Evolutionary conservation across 164 flowering plant species (phyloP).

Genomic region (Magnolia changhungtana): DNA sequence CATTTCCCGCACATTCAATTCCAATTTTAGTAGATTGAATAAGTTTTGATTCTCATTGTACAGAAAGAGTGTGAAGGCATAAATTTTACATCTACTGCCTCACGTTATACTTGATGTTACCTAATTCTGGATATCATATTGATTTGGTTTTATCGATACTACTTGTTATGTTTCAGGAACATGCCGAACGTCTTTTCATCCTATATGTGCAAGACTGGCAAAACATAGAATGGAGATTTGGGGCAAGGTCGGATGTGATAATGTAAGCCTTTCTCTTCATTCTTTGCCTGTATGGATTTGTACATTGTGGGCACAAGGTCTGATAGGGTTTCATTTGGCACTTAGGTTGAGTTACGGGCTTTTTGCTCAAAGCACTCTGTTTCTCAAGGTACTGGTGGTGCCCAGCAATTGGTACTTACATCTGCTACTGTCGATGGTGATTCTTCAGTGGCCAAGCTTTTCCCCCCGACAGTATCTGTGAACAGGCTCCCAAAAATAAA

Average conservation of each 20-base stretch:
- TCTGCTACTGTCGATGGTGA: constrained; percentile 26
- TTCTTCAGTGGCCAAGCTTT: constrained; percentile 21
- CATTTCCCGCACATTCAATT: neutral
- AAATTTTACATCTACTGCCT: neutral
- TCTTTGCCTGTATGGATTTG: neutral
- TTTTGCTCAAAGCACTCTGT: constrained; percentile 88
- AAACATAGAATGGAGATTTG: constrained; percentile 85
- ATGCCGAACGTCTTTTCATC: constrained; percentile 94
- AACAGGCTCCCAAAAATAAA: constrained; percentile 33
- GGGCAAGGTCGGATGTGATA: constrained; percentile 75
- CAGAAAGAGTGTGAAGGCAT: neutral
- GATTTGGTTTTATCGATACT: constrained; percentile 2
- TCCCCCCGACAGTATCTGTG: constrained; percentile 19
- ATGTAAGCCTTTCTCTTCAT: constrained; percentile 41
- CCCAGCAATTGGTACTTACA: constrained; percentile 18
- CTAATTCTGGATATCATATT: neutral
- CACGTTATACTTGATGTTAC: neutral
- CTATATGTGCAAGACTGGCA: constrained; percentile 93
- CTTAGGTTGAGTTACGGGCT: constrained; percentile 86
- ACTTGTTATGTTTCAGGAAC: constrained; percentile 48
- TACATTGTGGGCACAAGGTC: neutral
- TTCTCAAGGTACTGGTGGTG: constrained; percentile 20
- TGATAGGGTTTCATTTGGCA: neutral
- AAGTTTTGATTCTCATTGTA: neutral
- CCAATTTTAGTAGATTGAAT: neutral